Percentiles rank a stretch among this genome's conserved stretches.
phyloP scores from a whole-genome alignment of 2,329 filamentous ascomycete genomes.

The Fusarium keratoplasticum region DNA sequence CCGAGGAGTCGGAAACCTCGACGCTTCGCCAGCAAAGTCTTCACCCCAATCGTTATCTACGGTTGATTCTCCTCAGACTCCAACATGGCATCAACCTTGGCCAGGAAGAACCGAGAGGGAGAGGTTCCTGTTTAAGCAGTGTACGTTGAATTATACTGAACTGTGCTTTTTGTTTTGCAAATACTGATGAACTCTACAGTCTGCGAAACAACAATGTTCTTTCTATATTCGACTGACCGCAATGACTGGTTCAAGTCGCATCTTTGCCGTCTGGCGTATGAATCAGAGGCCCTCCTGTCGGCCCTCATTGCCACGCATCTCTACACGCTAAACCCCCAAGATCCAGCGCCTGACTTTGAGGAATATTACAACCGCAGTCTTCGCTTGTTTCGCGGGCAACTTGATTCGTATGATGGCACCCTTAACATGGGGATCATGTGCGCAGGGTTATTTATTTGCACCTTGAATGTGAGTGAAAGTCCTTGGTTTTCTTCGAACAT shows the following conservation, averaged over 20 bases:
- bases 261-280: background rate
- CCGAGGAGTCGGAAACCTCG: background rate
- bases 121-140: constrained; percentile 8
- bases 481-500: background rate
- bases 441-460: constrained; percentile 27
- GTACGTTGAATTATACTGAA: background rate
- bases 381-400: constrained; percentile 18
- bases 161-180: background rate
- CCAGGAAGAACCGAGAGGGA: background rate
- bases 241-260: constrained; percentile 12
- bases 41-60: background rate
- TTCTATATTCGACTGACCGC: constrained; percentile 25
- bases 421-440: constrained; percentile 12
- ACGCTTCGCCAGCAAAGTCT: background rate
- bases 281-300: constrained; percentile 22
- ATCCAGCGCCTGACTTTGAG: constrained; percentile 8
- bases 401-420: constrained; percentile 7
- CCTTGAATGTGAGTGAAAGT: constrained; percentile 16
- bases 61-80: background rate
- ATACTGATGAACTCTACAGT: background rate
- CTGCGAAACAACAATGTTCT: constrained; percentile 17
- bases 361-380: constrained; percentile 25
- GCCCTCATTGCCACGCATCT: constrained; percentile 25
- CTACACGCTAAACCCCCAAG: constrained; percentile 14
- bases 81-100: background rate